phyloP scores from a whole-genome alignment of 2,329 filamentous ascomycete species.

The Zasmidium citrigriseum region DNA sequence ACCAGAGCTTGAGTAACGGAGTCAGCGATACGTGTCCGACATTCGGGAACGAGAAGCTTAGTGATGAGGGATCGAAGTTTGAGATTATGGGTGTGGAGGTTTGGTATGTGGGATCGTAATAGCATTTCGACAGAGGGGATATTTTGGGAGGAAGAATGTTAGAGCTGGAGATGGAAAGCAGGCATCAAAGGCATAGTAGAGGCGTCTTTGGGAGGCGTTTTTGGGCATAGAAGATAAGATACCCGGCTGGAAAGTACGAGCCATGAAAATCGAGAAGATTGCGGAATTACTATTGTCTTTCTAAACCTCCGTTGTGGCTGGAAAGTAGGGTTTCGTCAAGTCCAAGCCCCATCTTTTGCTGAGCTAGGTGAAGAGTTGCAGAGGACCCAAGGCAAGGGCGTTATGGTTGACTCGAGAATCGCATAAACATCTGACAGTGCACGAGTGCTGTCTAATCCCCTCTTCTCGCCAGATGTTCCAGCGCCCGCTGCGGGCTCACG shows the following conservation, averaged over 20 bases:
- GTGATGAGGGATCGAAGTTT: slow-evolving; percentile 90
- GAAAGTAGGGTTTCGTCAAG: too few species aligned
- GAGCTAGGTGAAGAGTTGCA: too few species aligned
- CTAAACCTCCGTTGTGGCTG: too few species aligned
- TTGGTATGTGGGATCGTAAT: slow-evolving; percentile 76
- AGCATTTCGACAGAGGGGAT: slow-evolving; percentile 4
- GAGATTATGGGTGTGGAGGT: slow-evolving; percentile 87
- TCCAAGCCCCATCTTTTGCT: too few species aligned
- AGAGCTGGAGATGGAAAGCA: slow-evolving; percentile 3
- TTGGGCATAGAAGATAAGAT: slow-evolving; percentile 11
- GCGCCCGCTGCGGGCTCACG: too few species aligned
- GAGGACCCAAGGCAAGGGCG: too few species aligned
- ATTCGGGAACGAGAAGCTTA: slow-evolving; percentile 91
- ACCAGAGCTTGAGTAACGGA: slow-evolving; percentile 79
- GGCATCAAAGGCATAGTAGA: slow-evolving; percentile 6
- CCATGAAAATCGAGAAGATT: not conserved
- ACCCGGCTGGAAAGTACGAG: slow-evolving; percentile 1
- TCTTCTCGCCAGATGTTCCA: too few species aligned
- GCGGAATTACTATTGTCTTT: too few species aligned
- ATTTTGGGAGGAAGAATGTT: not conserved
- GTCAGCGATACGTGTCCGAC: slow-evolving; percentile 83
- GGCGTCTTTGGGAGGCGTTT: not conserved
- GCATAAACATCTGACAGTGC: too few species aligned
- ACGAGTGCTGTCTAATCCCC: too few species aligned
- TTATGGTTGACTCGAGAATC: too few species aligned